These are phyloP conservation scores for Neonectria ditissima DNA, from an alignment of 2,329 filamentous ascomycete species.

Conservation along the genomic window DNA sequence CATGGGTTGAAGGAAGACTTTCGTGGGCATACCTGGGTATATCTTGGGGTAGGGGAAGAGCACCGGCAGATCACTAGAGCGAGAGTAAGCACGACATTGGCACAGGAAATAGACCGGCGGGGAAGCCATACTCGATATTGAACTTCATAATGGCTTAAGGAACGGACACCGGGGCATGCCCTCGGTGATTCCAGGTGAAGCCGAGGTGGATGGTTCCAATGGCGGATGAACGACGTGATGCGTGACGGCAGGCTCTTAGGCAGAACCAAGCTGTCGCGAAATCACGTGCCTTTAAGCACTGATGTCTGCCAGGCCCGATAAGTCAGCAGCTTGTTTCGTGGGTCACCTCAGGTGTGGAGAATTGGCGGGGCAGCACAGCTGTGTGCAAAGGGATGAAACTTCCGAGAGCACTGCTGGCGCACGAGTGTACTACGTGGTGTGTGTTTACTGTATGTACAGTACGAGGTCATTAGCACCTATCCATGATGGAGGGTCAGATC, in stretches of 20 bases:
- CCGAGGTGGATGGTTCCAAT: conserved; percentile 21
- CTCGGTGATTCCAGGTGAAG: conserved; percentile 28
- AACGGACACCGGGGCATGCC: conserved; percentile 30
- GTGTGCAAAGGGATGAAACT: not conserved
- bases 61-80: conserved; percentile 64
- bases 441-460: not conserved
- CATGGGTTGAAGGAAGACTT: conserved; percentile 5
- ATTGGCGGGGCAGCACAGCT: not conserved
- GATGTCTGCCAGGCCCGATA: conserved; percentile 3
- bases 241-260: conserved; percentile 40
- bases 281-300: conserved; percentile 44
- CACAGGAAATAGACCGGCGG: not conserved
- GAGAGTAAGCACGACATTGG: conserved; percentile 33
- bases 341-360: not conserved
- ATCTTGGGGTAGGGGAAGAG: conserved; percentile 71
- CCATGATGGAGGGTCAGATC: conserved; percentile 3
- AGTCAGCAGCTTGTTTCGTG: conserved; percentile 9
- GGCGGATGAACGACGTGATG: conserved; percentile 34
- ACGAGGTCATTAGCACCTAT: not conserved
- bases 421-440: not conserved
- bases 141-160: conserved; percentile 60
- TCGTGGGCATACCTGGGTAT: conserved; percentile 61
- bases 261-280: conserved; percentile 44
- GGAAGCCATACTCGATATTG: conserved; percentile 59
- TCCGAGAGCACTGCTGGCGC: not conserved